These are phyloP conservation scores for Stereocaulon alpinum DNA, from an alignment of 495 filamentous ascomycete genomes.

Conservation along the genomic window DNA sequence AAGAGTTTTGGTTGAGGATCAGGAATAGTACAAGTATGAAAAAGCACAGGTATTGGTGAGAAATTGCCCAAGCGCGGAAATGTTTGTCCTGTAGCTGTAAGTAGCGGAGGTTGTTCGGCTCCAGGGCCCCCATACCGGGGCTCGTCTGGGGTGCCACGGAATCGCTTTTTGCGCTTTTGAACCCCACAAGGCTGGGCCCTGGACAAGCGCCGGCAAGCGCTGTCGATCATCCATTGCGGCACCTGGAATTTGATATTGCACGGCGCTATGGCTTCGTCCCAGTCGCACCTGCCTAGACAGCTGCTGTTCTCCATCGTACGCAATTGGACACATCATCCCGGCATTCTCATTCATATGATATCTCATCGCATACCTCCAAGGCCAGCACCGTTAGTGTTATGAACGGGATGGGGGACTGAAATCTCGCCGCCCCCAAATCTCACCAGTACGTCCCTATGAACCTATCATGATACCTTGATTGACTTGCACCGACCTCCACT, in stretches of 20 bases:
- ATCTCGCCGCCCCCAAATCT: not conserved
- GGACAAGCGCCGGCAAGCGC: constrained; percentile 7
- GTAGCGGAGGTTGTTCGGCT: too few relatives aligned
- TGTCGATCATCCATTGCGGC: constrained; percentile 7
- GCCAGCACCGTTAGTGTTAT: not conserved
- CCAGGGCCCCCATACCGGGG: too few relatives aligned
- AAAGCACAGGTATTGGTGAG: too few relatives aligned
- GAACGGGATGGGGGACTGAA: not conserved
- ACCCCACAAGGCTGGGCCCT: not conserved
- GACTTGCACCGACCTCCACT: not conserved
- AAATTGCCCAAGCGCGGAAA: too few relatives aligned
- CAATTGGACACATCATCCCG: not conserved
- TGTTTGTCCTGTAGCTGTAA: too few relatives aligned
- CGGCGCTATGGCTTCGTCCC: not conserved
- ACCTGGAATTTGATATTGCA: constrained; percentile 4
- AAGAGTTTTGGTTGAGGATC: too few relatives aligned
- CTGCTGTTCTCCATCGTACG: not conserved
- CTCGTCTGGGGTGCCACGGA: too few relatives aligned
- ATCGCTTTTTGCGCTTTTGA: not conserved
- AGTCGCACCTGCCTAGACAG: not conserved
- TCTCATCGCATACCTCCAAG: not conserved
- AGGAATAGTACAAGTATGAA: too few relatives aligned
- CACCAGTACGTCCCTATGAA: not conserved
- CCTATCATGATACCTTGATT: not conserved
- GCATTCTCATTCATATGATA: not conserved